A percentile compares a stretch with the other conserved stretches of the same genome.
Conservation (phyloP, 2,329 filamentous ascomycete genomes). For the Neonectria hederae region DNA sequence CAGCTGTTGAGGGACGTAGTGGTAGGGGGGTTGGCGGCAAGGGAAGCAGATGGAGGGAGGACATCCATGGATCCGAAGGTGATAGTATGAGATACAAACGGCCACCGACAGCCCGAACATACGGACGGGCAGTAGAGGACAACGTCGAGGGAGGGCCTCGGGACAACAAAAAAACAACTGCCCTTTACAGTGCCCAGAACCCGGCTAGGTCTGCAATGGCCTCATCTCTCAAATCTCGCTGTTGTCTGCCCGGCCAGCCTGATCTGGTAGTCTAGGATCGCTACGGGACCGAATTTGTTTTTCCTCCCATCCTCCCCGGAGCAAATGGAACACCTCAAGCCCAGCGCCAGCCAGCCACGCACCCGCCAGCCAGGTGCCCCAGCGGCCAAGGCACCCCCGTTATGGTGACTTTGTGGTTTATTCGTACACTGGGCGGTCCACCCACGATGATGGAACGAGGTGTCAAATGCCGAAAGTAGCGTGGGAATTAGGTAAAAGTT, state of each 20-base stretch:
- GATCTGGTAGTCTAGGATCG: not conserved
- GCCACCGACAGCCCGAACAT: constrained; percentile 8
- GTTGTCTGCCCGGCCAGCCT: not conserved
- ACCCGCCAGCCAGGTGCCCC: not conserved
- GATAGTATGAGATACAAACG: not conserved
- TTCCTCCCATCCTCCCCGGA: not conserved
- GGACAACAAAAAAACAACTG: not conserved
- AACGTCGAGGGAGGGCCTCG: too few relatives aligned
- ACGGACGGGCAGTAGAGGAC: not conserved
- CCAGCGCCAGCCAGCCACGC: not conserved
- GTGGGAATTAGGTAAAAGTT: constrained; percentile 51
- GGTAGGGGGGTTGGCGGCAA: too few relatives aligned
- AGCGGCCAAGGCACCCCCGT: not conserved
- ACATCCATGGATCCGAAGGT: constrained; percentile 3
- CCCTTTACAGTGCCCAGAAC: not conserved
- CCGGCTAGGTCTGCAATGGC: not conserved
- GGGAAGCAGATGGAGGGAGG: too few relatives aligned
- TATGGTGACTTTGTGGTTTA: not conserved
- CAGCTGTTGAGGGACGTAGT: not conserved
- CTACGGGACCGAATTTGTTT: not conserved
- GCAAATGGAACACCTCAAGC: not conserved
- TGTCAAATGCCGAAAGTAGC: constrained; percentile 43
- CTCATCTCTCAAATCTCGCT: too few relatives aligned
- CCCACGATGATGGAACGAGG: constrained; percentile 37
- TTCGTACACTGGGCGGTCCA: not conserved